These are phyloP conservation scores for Rubus parviflorus DNA, from an alignment of 306 rosid species.

Conservation along the genomic window DNA sequence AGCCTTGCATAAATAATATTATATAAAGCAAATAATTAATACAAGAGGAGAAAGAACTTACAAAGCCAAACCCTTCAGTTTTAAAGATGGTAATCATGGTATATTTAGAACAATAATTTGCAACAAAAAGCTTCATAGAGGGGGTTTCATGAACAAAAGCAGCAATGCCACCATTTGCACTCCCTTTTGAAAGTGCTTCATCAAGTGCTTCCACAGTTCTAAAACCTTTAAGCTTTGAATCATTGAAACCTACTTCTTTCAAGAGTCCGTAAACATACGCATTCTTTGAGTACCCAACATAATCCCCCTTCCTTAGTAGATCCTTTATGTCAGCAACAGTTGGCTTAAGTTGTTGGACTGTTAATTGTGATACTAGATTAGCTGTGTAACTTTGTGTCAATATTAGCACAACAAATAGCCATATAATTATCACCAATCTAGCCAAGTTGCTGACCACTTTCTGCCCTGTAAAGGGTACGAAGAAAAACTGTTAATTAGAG, in stretches of 20 bases:
- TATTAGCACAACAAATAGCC: slow-evolving; percentile 66
- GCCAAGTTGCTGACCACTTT: slow-evolving; percentile 57
- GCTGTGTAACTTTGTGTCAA: slow-evolving; percentile 69
- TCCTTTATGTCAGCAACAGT: slow-evolving; percentile 31
- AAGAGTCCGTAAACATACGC: slow-evolving; percentile 43
- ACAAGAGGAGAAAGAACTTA: slow-evolving; percentile 12
- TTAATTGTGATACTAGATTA: slow-evolving; percentile 54
- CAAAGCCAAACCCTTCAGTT: slow-evolving; percentile 40
- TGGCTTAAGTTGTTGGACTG: slow-evolving; percentile 53
- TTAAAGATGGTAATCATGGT: slow-evolving; percentile 21
- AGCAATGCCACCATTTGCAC: slow-evolving; percentile 34
- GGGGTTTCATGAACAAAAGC: slow-evolving; percentile 39
- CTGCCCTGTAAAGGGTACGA: slow-evolving; percentile 38
- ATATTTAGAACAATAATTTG: slow-evolving; percentile 35
- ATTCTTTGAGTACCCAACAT: slow-evolving; percentile 49
- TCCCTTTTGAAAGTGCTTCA: slow-evolving; percentile 24
- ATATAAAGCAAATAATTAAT: no score
- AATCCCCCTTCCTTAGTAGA: slow-evolving; percentile 29
- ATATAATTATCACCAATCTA: slow-evolving; percentile 56
- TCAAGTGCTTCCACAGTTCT: slow-evolving; percentile 3
- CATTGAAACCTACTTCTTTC: slow-evolving; percentile 35
- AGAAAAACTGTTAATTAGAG: no score
- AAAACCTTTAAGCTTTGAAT: slow-evolving; percentile 24
- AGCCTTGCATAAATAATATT: no score
- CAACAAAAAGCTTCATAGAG: slow-evolving; percentile 21